Evolutionary conservation across 148 eudicot genomes (phyloP).

Genomic region (Limonium bicolor): DNA sequence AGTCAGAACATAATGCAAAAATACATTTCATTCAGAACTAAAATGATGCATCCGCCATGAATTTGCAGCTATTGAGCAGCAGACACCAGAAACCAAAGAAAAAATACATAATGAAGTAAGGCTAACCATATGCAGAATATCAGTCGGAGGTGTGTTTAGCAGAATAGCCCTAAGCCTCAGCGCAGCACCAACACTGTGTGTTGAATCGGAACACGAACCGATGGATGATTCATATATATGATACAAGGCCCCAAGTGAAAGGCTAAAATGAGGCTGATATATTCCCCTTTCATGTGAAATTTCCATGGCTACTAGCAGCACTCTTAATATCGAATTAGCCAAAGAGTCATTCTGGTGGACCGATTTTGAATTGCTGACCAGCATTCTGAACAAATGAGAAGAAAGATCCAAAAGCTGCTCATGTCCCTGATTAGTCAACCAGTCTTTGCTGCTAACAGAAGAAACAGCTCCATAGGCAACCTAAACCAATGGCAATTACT

Average conservation of each 20-base stretch:
- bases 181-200: constrained; percentile 23
- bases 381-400: constrained; percentile 37
- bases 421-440: constrained; percentile 49
- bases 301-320: constrained; percentile 33
- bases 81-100: no score
- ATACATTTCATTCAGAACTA: no score
- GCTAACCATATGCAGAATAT: constrained; percentile 42
- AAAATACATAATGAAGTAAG: constrained; percentile 33
- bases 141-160: constrained; percentile 44
- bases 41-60: no score
- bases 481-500: constrained; percentile 15
- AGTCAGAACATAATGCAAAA: neutral
- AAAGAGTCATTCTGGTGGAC: constrained; percentile 12
- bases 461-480: constrained; percentile 35
- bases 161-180: constrained; percentile 54
- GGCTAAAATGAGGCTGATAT: constrained; percentile 54
- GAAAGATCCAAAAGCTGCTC: constrained; percentile 84
- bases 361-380: constrained; percentile 27
- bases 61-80: no score
- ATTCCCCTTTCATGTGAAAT: constrained; percentile 50
- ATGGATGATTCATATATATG: constrained; percentile 40
- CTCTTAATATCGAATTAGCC: constrained; percentile 23
- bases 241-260: constrained; percentile 41
- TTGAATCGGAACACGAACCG: constrained; percentile 13
- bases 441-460: constrained; percentile 28